Evolutionary conservation across 2,329 filamentous ascomycete genomes (phyloP).

Genomic region (Plectosphaerella sp.): DNA sequence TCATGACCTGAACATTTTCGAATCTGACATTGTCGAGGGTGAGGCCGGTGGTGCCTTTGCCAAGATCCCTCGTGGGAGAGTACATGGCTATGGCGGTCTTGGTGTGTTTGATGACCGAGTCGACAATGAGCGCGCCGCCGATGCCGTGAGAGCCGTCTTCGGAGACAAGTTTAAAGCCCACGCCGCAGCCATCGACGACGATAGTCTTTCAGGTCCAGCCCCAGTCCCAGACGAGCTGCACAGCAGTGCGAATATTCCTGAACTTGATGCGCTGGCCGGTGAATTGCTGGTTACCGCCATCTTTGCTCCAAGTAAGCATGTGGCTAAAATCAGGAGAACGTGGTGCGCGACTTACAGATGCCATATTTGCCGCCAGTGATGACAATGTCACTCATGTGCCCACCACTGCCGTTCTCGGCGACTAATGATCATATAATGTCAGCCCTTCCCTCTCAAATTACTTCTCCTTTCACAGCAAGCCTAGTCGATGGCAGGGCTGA

Average conservation of each 20-base stretch:
- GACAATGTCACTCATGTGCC: constrained; percentile 53
- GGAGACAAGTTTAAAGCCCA: neutral
- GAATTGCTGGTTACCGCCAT: constrained; percentile 8
- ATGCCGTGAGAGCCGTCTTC: neutral
- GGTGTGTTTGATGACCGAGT: neutral
- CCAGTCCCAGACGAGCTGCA: constrained; percentile 12
- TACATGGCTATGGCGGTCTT: neutral
- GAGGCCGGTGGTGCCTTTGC: neutral
- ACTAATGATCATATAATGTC: constrained; percentile 12
- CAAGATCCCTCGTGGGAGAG: neutral
- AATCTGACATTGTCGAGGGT: neutral
- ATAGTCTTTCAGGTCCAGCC: constrained; percentile 3
- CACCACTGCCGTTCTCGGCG: constrained; percentile 31
- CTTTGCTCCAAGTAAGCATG: neutral
- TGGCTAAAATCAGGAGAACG: no score
- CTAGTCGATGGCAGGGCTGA: no score
- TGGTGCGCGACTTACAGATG: neutral
- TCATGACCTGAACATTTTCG: neutral
- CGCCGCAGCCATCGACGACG: constrained; percentile 1
- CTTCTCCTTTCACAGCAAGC: no score
- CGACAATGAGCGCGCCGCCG: neutral
- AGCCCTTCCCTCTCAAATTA: no score
- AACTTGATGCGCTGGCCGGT: constrained; percentile 4
- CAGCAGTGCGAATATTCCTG: constrained; percentile 1
- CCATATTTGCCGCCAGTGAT: constrained; percentile 56